phyloP scores from a whole-genome alignment of 306 rosid species.

The Cucurbita argyrosperma region DNA sequence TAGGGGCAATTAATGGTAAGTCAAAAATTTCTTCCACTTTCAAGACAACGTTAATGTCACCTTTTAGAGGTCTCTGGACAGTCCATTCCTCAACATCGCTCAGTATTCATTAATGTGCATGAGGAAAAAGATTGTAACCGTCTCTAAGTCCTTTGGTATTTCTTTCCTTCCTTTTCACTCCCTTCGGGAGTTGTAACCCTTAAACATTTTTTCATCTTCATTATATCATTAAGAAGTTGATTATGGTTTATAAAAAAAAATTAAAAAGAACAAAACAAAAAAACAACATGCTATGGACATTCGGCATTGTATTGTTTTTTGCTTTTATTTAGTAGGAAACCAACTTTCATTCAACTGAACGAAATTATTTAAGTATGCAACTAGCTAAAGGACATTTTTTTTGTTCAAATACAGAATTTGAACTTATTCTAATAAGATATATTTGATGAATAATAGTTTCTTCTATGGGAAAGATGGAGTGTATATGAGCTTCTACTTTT shows the following conservation, averaged over 20 bases:
- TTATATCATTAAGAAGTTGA: too few relatives aligned
- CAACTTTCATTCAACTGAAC: not conserved
- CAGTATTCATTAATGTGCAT: too few relatives aligned
- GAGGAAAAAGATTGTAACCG: too few relatives aligned
- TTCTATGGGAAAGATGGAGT: not conserved
- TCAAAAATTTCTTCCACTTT: too few relatives aligned
- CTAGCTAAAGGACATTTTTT: not conserved
- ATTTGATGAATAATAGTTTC: not conserved
- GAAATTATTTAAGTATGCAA: not conserved
- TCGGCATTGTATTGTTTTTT: not conserved
- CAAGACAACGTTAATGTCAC: too few relatives aligned
- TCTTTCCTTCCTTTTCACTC: too few relatives aligned
- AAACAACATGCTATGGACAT: not conserved
- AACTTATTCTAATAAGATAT: not conserved
- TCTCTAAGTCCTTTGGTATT: too few relatives aligned
- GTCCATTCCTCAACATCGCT: too few relatives aligned
- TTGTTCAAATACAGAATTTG: not conserved
- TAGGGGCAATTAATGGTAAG: too few relatives aligned
- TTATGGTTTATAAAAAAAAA: not conserved
- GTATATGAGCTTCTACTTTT: not conserved
- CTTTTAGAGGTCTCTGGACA: too few relatives aligned
- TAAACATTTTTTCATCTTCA: too few relatives aligned
- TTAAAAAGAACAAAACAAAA: not conserved
- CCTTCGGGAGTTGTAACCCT: too few relatives aligned
- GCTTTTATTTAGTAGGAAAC: not conserved